These are phyloP conservation scores for Eutypa lata DNA, from an alignment of 2,329 filamentous ascomycete genomes.

Conservation along the genomic window DNA sequence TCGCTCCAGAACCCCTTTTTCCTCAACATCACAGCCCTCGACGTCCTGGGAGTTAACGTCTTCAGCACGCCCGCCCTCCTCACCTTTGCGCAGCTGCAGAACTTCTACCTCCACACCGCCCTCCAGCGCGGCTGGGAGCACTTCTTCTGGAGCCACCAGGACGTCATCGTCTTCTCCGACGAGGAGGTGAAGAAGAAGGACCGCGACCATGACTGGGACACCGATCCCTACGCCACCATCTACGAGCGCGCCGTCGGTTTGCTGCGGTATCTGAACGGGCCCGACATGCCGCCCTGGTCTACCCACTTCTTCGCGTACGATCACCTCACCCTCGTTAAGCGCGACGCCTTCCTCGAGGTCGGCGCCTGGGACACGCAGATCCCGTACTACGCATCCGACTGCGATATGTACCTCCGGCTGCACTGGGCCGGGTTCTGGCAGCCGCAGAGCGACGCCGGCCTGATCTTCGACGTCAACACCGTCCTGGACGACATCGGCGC, in stretches of 20 bases:
- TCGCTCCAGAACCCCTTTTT: constrained; percentile 52
- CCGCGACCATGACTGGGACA: constrained; percentile 32
- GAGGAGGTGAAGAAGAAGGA: constrained; percentile 35
- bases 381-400: constrained; percentile 45
- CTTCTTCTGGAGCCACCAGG: constrained; percentile 51
- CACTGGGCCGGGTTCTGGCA: constrained; percentile 40
- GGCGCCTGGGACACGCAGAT: constrained; percentile 49
- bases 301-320: constrained; percentile 49
- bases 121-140: constrained; percentile 38
- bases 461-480: constrained; percentile 39
- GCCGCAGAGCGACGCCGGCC: constrained; percentile 34
- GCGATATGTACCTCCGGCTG: constrained; percentile 42
- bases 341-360: constrained; percentile 37
- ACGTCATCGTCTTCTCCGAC: constrained; percentile 40
- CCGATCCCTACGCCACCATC: constrained; percentile 31
- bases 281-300: constrained; percentile 39
- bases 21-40: constrained; percentile 47
- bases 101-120: constrained; percentile 42
- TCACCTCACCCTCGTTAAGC: constrained; percentile 46
- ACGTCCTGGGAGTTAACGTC: constrained; percentile 47
- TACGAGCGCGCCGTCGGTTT: constrained; percentile 31
- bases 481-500: constrained; percentile 41
- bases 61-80: constrained; percentile 44
- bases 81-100: constrained; percentile 48
- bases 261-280: constrained; percentile 29